Base-by-base conservation (phyloP, 768 basidiomycete species). In the Serendipita sp. region DNA sequence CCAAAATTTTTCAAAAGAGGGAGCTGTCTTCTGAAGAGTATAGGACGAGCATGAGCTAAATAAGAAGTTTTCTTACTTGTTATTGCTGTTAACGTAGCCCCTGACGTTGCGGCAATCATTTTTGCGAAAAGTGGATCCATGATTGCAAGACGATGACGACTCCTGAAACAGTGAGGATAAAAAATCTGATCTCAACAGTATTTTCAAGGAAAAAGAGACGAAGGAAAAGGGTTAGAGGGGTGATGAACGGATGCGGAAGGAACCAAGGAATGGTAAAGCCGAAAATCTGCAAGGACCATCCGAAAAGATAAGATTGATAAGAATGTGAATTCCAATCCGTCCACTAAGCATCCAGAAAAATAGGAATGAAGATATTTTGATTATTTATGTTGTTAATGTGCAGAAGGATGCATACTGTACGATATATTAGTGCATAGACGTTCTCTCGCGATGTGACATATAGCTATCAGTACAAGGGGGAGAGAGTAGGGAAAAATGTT, bases 51-150 rank as follows among this genome's bases (percentile, higher is more conserved):
- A 24, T 24, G 24, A 24, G 24, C 24, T 24, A 24, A 24, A 24
- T 24, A 24, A 24, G 24, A 8, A 56, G 5, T 41, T 11, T 11
- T 28, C 45, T 45, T 71, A 89, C 90, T 92, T 4, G 90, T 90
- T 44, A 92, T 75, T 3, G 88, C 88, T 11, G 90, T 92, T 75
- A 92, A 71, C 35, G 85, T 84, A 13, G 90, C 86, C 62, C 90
- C 90, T 48, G 83, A 81, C 41, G 87, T 83, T 0, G 88, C 90
- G 24, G 88, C 90, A 70, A 86, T 76, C 71, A 89, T 78, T 74
- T 91, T 91, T 69, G 90, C 89, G 65, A 83, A 77, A 72, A 88
- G 83, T 63, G 83, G 80, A 68, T 88, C 84, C 88, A 89, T 87
- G 44, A 35, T 63, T 15, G 63, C 48, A 2, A 18, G n/a, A 18